Conservation (phyloP, 257 asterid genomes). For the Sherardia arvensis region DNA sequence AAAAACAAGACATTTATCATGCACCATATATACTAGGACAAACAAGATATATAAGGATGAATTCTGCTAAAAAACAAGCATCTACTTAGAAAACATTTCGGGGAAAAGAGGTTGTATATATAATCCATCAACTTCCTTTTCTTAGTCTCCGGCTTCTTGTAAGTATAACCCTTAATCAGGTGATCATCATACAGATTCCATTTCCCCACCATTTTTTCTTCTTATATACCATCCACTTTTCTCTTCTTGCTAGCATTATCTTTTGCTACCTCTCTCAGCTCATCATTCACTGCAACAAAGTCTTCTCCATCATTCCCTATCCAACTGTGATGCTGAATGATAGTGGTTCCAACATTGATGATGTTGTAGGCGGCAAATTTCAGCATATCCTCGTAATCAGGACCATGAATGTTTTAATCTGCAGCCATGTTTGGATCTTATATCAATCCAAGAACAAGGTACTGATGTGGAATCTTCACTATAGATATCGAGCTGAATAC, state of each 20-base stretch:
- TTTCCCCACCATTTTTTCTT: not conserved
- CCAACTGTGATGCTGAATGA: too few species aligned
- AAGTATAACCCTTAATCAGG: constrained; percentile 2
- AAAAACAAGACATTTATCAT: too few species aligned
- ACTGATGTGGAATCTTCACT: constrained; percentile 9
- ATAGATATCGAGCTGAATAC: not conserved
- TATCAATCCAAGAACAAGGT: not conserved
- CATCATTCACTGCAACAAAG: not conserved
- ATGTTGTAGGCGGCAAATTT: not conserved
- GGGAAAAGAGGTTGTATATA: not conserved
- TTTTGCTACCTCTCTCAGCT: not conserved
- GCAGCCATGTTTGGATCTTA: not conserved
- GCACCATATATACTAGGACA: too few species aligned
- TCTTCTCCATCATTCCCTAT: too few species aligned
- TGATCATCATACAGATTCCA: constrained; percentile 5
- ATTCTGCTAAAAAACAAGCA: not conserved
- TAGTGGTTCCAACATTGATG: too few species aligned
- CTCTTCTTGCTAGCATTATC: not conserved
- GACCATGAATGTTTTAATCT: constrained; percentile 7
- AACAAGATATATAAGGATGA: not conserved
- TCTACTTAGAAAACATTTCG: not conserved
- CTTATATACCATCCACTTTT: not conserved
- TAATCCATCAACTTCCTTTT: not conserved
- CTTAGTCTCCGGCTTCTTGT: not conserved
- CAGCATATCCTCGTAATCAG: not conserved